Conservation (phyloP, 305 asterid species). For the Fraxinus baroniana region DNA sequence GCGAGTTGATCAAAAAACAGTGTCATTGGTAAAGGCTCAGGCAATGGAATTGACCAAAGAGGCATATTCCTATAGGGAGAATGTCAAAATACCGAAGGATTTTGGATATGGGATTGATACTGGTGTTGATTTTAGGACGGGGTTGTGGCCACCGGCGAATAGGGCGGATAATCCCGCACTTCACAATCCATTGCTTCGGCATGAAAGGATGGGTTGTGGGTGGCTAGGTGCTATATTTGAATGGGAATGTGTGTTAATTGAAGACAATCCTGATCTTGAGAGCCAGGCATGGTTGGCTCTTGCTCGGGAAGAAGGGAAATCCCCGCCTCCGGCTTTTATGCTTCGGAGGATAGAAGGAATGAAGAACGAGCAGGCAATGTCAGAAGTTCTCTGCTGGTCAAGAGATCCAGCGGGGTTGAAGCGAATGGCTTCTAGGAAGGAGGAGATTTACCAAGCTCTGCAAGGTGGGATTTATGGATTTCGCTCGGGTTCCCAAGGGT, state of each 20-base stretch:
- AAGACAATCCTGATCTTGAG: conserved; percentile 83
- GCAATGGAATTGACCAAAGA: conserved; percentile 72
- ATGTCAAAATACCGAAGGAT: conserved; percentile 47
- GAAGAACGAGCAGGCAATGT: conserved; percentile 92
- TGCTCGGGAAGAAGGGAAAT: conserved; percentile 78
- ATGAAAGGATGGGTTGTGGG: conserved; percentile 91
- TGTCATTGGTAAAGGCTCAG: conserved; percentile 47
- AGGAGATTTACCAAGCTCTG: conserved; percentile 73
- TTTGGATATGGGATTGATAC: conserved; percentile 46
- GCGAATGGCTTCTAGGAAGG: conserved; percentile 69
- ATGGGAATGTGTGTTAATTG: conserved; percentile 91
- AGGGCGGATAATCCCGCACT: conserved; percentile 79
- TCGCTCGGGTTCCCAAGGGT: conserved; percentile 77
- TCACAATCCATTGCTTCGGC: conserved; percentile 83
- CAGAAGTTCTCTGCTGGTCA: conserved; percentile 95
- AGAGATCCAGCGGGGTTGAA: conserved; percentile 63
- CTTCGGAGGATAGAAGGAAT: conserved; percentile 81
- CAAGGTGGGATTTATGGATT: conserved; percentile 71
- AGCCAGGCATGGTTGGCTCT: conserved; percentile 86
- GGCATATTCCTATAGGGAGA: conserved; percentile 48
- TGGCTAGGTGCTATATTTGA: conserved; percentile 94
- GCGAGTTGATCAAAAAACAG: conserved; percentile 10
- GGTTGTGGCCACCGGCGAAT: conserved; percentile 79
- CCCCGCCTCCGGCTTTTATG: conserved; percentile 73
- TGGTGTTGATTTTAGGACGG: conserved; percentile 52